Percentiles rank a stretch among this genome's conserved stretches.
Evolutionary conservation across 1,284 basidiomycete genomes (phyloP).

Genomic region (Somion occarium): DNA sequence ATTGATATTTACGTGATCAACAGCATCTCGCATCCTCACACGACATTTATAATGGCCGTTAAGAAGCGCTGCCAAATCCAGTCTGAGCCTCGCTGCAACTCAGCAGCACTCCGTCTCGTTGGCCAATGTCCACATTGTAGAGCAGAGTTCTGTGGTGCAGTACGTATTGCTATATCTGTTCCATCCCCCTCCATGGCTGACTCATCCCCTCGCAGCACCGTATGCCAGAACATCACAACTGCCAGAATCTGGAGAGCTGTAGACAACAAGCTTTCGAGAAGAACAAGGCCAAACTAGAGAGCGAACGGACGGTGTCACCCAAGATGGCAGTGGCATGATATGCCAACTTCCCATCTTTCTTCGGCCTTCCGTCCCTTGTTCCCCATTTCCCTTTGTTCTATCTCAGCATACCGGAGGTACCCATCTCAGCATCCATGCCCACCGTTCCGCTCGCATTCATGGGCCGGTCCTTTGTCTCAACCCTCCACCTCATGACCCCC

Average conservation of each 20-base stretch:
- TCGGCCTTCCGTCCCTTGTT: neutral
- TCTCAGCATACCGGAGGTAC: neutral
- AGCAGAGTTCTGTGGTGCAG: slow-evolving; percentile 69
- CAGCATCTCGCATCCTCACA: slow-evolving; percentile 13
- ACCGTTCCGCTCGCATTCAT: neutral
- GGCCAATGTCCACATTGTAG: slow-evolving; percentile 79
- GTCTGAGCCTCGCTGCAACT: slow-evolving; percentile 64
- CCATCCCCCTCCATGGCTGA: too few relatives aligned
- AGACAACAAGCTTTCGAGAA: slow-evolving; percentile 79
- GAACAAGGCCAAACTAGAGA: slow-evolving; percentile 82
- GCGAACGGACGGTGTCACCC: slow-evolving; percentile 77
- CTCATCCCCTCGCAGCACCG: slow-evolving; percentile 53
- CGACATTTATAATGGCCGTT: slow-evolving; percentile 52
- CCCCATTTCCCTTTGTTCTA: neutral
- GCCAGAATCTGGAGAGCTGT: slow-evolving; percentile 75
- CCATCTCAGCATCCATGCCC: too few relatives aligned
- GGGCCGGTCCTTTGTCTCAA: neutral
- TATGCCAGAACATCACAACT: slow-evolving; percentile 77
- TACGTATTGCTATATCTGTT: slow-evolving; percentile 41
- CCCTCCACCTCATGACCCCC: neutral
- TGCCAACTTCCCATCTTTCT: slow-evolving; percentile 9
- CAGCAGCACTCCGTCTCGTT: slow-evolving; percentile 74
- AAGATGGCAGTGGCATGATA: slow-evolving; percentile 77
- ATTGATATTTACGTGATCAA: slow-evolving; percentile 7
- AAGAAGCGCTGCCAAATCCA: slow-evolving; percentile 84